Percentiles rank a stretch among this genome's conserved stretches.
Evolutionary conservation across 305 asterid genomes (phyloP).

Genomic region (Fraxinus nigra): DNA sequence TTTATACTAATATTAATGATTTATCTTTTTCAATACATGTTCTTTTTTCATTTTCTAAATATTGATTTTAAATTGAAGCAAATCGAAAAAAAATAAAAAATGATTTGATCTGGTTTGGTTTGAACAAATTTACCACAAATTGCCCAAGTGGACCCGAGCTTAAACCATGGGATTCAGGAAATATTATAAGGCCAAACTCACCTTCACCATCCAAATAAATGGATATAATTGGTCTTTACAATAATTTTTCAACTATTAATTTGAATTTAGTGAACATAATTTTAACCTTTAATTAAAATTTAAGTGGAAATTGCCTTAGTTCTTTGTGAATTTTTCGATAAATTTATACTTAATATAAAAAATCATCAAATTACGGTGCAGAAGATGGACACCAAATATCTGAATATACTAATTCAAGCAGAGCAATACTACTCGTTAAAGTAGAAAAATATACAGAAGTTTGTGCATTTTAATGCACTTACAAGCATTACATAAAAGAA

Average conservation of each 20-base stretch:
- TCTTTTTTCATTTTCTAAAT: background rate
- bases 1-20: background rate
- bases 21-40: background rate
- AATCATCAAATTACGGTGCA: background rate
- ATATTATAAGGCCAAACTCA: background rate
- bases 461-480: background rate
- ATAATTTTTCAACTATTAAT: background rate
- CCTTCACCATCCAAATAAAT: background rate
- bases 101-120: background rate
- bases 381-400: background rate
- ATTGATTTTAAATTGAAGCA: background rate
- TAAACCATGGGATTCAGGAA: background rate
- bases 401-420: background rate
- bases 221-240: background rate
- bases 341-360: background rate
- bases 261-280: background rate
- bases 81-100: too few species aligned
- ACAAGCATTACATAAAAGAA: background rate
- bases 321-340: background rate
- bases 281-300: background rate
- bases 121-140: background rate
- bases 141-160: background rate
- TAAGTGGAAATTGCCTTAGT: background rate
- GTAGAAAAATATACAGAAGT: background rate
- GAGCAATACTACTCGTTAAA: background rate